phyloP scores from a whole-genome alignment of 2,329 filamentous ascomycete species.

The Neofusicoccum sp. region DNA sequence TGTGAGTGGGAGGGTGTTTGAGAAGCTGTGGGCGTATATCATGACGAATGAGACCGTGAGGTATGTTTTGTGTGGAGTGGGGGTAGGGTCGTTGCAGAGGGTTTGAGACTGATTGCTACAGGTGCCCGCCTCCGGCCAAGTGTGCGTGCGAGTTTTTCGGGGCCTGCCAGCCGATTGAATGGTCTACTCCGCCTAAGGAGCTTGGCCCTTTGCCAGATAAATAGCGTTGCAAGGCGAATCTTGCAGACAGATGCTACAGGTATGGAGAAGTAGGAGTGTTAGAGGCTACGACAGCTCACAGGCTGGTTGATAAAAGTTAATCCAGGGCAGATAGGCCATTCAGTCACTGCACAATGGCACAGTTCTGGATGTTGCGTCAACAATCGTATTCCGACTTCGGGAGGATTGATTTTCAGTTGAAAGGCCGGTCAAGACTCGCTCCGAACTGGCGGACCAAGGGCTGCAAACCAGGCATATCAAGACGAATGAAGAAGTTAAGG shows the following conservation, averaged over 20 bases:
- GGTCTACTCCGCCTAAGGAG: neutral
- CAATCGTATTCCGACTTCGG: no score
- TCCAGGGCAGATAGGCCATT: no score
- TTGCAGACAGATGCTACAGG: neutral
- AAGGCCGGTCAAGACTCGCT: no score
- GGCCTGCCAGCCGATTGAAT: neutral
- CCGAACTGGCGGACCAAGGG: no score
- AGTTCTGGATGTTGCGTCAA: no score
- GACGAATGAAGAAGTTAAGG: no score
- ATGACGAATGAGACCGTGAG: constrained; percentile 17
- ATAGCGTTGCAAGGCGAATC: neutral
- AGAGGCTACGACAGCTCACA: no score
- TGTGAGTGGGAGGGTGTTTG: constrained; percentile 21
- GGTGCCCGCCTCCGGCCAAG: neutral
- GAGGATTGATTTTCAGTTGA: no score
- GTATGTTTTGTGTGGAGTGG: constrained; percentile 14
- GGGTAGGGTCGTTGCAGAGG: neutral
- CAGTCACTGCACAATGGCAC: no score
- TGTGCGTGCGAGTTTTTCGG: constrained; percentile 3
- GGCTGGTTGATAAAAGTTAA: no score
- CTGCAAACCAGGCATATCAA: no score
- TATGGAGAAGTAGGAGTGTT: no score
- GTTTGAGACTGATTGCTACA: neutral
- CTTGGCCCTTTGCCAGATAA: neutral
- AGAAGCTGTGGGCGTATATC: constrained; percentile 22